A percentile compares a stretch with the other conserved stretches of the same genome.
Conservation (phyloP, 805 yeast species). For the Priceomyces melissophilus region DNA sequence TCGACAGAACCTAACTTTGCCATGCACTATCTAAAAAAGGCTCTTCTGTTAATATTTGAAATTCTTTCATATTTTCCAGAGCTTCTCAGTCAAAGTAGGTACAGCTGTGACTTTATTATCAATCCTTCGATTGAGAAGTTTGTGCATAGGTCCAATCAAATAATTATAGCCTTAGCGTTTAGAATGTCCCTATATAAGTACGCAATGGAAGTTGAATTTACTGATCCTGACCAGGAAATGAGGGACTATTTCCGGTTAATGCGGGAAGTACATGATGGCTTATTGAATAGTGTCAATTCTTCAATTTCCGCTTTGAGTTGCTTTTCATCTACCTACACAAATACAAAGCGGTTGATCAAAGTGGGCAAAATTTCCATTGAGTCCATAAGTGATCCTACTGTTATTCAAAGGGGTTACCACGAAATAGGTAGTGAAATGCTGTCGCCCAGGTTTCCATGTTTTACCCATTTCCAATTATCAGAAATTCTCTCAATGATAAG, state of each 20-base stretch:
- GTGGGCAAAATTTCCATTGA: neutral
- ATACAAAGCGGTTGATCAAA: neutral
- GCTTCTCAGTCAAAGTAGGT: neutral
- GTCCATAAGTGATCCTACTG: neutral
- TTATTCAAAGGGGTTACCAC: neutral
- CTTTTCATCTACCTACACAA: neutral
- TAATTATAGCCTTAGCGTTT: neutral
- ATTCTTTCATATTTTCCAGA: neutral
- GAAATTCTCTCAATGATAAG: neutral
- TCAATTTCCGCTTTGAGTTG: neutral
- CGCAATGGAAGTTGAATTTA: neutral
- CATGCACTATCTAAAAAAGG: neutral
- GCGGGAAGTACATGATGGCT: neutral
- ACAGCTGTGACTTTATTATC: conserved; percentile 2
- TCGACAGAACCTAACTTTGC: neutral
- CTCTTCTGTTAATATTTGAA: conserved; percentile 1
- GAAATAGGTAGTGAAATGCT: neutral
- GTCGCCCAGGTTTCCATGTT: neutral
- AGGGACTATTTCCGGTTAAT: neutral
- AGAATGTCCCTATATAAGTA: neutral
- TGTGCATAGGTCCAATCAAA: conserved; percentile 1
- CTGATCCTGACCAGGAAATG: neutral
- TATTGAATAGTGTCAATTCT: neutral
- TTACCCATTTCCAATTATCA: neutral
- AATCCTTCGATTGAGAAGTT: conserved; percentile 1